These are phyloP conservation scores for Lepidium didymum DNA, from an alignment of 345 rosid genomes.

Conservation along the genomic window DNA sequence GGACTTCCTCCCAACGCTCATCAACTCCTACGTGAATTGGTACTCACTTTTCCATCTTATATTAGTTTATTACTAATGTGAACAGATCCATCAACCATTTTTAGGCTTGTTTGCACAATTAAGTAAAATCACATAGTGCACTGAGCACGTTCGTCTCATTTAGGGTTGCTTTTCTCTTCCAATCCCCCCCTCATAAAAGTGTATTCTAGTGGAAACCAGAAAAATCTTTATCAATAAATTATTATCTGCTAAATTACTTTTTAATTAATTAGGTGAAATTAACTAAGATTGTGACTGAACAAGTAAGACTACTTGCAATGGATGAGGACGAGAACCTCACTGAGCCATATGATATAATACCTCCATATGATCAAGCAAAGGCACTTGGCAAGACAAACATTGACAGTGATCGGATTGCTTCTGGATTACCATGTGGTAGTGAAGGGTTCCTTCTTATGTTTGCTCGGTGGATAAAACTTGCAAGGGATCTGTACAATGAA, in stretches of 20 bases:
- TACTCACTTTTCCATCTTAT: slow-evolving; percentile 21
- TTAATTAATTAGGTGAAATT: slow-evolving; percentile 52
- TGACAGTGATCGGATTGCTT: slow-evolving; percentile 95
- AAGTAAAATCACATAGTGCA: background rate
- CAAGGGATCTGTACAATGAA: slow-evolving; percentile 94
- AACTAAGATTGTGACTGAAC: slow-evolving; percentile 90
- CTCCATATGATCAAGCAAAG: slow-evolving; percentile 96
- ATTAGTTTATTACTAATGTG: background rate
- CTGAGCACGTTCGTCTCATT: background rate
- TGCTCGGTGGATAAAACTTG: slow-evolving; percentile 99
- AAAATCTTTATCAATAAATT: background rate
- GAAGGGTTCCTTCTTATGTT: slow-evolving; percentile 98
- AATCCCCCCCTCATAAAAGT: too few species aligned
- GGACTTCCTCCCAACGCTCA: slow-evolving; percentile 88
- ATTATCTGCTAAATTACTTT: slow-evolving; percentile 3
- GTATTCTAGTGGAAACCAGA: background rate
- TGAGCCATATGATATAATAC: slow-evolving; percentile 76
- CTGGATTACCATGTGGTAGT: slow-evolving; percentile 98
- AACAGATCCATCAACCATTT: background rate
- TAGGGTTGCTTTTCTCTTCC: background rate
- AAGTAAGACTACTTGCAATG: slow-evolving; percentile 86
- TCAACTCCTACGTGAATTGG: slow-evolving; percentile 80
- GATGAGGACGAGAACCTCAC: slow-evolving; percentile 91
- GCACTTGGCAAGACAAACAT: slow-evolving; percentile 98
- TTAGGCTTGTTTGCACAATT: background rate